Base-by-base conservation (phyloP, 2,329 filamentous ascomycete species). In the Aspergillus novofumigatus region DNA sequence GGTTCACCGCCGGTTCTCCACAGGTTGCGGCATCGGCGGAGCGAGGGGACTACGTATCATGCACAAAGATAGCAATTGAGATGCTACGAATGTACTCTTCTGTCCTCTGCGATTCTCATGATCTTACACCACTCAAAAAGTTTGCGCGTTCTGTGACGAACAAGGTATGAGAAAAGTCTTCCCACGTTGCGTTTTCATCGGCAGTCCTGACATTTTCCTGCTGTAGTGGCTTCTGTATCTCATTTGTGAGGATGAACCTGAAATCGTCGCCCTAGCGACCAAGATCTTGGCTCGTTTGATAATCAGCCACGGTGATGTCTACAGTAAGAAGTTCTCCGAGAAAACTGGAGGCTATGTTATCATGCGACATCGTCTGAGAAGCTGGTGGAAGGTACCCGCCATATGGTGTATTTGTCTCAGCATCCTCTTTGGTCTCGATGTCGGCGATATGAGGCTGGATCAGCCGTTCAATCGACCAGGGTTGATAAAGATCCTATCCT, bases 61-160 rank as follows among this genome's bases (percentile, higher is more conserved):
- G 88, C 68, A 83, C 85, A 61, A 85, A 92, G 58, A 78, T 96
- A 41, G 92, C 91, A 7, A 81, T 87, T 41, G 86, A 83, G 60
- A 84, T 97, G 53, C 77, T 97, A 21, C 84, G 84, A 61, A 86
- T 96, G 75, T 93, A 94, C 68, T 83, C 88, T 7, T 82, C 86
- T 26, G 80, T 96, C 10, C 78, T 97, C 9, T 96, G 92, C 67
- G 86, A 90, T 59, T 85, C 85, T 65, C 82, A 82, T 23, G 91
- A 87, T 62, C 76, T 82, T 9, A 79, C 79, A 14, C 86, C 88
- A 59, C 89, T 96, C 55, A 86, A 87, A 68, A 94, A 92, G 66
- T 97, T 99, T 78, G 91, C 92, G 4, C 90, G 89, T 68, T 95
- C 93, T 1, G 93, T 99, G 8, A 97, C 93, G 23, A 96, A 96